Conservation (phyloP, 1,284 basidiomycete species). For the Sphaerobolus stellatus region DNA sequence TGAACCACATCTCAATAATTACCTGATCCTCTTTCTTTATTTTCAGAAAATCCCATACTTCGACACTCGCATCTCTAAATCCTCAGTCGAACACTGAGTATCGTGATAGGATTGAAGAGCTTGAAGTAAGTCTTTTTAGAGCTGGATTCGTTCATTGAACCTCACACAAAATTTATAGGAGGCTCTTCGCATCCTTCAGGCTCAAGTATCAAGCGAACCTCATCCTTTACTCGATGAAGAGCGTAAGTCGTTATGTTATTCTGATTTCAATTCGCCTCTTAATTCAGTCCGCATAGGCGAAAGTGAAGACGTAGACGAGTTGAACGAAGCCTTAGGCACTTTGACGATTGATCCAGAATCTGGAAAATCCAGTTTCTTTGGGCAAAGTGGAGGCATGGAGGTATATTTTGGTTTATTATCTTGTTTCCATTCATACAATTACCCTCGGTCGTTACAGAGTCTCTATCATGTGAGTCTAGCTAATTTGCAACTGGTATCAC, state of each 20-base stretch:
- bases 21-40: background rate
- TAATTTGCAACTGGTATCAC: background rate
- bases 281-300: too few relatives aligned
- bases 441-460: background rate
- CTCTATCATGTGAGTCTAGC: background rate
- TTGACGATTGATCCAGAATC: constrained; percentile 5
- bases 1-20: too few relatives aligned
- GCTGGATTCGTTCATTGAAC: background rate
- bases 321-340: constrained; percentile 6
- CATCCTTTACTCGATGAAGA: constrained; percentile 2
- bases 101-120: constrained; percentile 1
- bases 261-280: too few relatives aligned
- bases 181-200: constrained; percentile 6
- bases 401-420: background rate
- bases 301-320: background rate
- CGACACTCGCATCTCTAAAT: background rate
- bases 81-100: background rate
- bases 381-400: constrained; percentile 5
- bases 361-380: constrained; percentile 5
- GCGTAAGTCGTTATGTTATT: too few relatives aligned
- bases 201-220: constrained; percentile 1
- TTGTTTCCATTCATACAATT: background rate
- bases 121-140: constrained; percentile 1
- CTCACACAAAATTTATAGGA: background rate
- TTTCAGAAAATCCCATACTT: background rate